Base-by-base conservation (phyloP, 345 rosid species). In the Salix udensis region DNA sequence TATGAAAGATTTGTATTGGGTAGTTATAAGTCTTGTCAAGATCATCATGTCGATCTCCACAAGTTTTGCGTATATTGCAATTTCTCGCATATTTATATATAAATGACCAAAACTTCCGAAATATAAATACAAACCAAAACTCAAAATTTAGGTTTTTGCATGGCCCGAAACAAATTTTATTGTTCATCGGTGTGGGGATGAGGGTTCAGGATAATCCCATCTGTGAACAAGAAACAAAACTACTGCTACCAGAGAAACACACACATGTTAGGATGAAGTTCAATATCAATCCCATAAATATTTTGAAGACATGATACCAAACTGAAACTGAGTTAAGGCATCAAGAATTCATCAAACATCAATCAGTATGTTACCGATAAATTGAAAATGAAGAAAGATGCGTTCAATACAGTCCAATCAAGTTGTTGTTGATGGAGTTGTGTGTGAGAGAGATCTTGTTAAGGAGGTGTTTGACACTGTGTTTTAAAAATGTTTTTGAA, bases 11-110 rank as follows among this genome's bases (percentile, higher is more conserved):
- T 28, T 10, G 50, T 8, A 48, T 28, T 48, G 75, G 67, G 75
- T 58, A 6, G 75, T 15, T 72, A 58, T 8, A 4, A 72, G 75
- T 72, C 67, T 5, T 72, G 67, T 72, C 76, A 60, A 39, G 67
- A 16, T 60, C 55, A 40, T 8, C 23, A 21, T 24, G 12, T 70
- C 36, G 55, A 15, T 70, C 30, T 28, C 31, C 62, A 8, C 61
- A 18, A 28, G 53, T 23, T 18, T 5, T 52, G 50, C 50, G 50
- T 44, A 1, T 19, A 52, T 18, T 19, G 23, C 23, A 19, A 52
- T 52, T 2, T n/a, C 58, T 16, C 2, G 9, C 23, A 18, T 52
- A 19, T 52, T 6, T 18, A 8, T 19, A 52, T 12, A 44, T 13
- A 44, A 13, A 44, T 44, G 16, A 13, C 50, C 50, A 13, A 3